Conservation (phyloP, 108 stramenopile genomes). For the Pseudonitzschia delicatissima region DNA sequence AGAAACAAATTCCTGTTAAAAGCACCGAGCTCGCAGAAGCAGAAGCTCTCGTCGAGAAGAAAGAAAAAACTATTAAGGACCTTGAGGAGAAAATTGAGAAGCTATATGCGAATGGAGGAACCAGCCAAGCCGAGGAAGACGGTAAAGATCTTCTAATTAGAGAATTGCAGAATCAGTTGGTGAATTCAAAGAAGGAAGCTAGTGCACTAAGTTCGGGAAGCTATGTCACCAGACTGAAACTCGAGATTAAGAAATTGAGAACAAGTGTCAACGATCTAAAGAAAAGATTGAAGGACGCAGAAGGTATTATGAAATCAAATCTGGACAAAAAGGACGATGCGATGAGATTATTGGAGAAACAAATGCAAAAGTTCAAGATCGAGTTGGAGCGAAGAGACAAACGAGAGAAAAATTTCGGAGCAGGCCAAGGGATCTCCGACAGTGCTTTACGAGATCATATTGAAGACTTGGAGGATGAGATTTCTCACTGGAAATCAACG, state of each 20-base stretch:
- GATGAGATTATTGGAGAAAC: conserved; percentile 3
- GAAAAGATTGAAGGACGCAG: conserved; percentile 10
- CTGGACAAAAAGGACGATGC: conserved; percentile 23
- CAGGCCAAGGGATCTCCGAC: background rate
- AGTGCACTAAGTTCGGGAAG: conserved; percentile 9
- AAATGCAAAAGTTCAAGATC: conserved; percentile 12
- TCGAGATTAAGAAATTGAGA: conserved; percentile 24
- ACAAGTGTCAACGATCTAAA: conserved; percentile 9
- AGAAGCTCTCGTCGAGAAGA: background rate
- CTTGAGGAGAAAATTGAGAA: background rate
- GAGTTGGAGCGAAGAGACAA: conserved; percentile 20
- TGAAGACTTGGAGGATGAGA: conserved; percentile 32
- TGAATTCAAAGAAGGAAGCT: conserved; percentile 11
- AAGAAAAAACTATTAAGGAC: background rate
- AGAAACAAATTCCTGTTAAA: background rate
- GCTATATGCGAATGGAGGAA: background rate
- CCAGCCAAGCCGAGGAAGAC: background rate
- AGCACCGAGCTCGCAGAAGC: background rate
- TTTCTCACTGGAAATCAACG: conserved; percentile 30
- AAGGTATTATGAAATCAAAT: background rate
- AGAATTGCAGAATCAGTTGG: conserved; percentile 21
- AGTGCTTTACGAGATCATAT: conserved; percentile 15
- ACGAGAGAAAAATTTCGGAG: background rate
- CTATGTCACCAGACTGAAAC: conserved; percentile 15
- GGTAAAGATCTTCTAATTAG: conserved; percentile 11